phyloP scores from a whole-genome alignment of 176 grass and related monocot genomes.

The Oryza meyeriana region DNA sequence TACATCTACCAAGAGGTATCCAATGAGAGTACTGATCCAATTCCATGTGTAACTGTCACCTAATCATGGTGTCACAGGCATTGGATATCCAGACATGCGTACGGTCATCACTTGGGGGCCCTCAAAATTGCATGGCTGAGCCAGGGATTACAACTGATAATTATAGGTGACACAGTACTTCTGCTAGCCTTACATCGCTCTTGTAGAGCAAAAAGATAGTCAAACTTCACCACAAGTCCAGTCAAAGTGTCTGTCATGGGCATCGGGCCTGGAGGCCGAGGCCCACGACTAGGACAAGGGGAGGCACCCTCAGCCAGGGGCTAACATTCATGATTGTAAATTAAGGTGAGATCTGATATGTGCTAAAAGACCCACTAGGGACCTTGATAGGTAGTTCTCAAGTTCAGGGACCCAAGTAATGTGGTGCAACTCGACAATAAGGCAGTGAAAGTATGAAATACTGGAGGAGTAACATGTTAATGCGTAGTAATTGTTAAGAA shows the following conservation, averaged over 20 bases:
- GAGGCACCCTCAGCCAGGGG: neutral
- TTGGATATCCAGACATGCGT: neutral
- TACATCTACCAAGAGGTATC: neutral
- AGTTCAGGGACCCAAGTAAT: neutral
- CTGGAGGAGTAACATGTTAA: neutral
- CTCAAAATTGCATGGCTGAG: neutral
- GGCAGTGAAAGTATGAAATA: neutral
- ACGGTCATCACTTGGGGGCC: neutral
- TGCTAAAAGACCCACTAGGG: neutral
- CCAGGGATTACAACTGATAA: neutral
- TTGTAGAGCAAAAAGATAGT: neutral
- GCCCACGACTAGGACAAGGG: neutral
- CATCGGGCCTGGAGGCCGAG: no score
- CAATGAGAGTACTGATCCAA: neutral
- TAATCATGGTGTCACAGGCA: neutral
- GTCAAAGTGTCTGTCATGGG: neutral
- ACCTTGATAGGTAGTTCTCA: neutral
- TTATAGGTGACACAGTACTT: neutral
- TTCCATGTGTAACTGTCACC: neutral
- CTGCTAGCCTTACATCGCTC: neutral
- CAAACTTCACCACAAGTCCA: neutral
- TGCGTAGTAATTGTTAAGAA: neutral
- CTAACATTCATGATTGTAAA: neutral
- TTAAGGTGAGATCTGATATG: neutral
- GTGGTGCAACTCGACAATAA: no score